Evolutionary conservation across 768 basidiomycete species (phyloP), one percentile per base, ranked within the genome.

Genomic region (Amanita muscaria): DNA sequence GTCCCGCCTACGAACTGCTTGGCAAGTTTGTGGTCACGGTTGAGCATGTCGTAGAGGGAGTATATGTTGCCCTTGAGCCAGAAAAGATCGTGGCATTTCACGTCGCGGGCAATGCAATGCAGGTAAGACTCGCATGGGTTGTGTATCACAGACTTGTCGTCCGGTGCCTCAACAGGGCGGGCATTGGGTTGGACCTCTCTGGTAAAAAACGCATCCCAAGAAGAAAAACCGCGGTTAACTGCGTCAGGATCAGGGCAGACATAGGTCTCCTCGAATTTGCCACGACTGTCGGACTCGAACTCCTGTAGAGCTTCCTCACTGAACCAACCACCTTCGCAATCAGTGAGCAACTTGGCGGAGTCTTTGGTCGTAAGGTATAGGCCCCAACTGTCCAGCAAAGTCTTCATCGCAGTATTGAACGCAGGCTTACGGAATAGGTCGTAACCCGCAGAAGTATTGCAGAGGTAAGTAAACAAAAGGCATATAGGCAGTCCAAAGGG

Each of bases 31-130:
- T 47, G 49, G 48, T 77, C 68, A 30, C 64, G 55, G 36, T 66
- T 56, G 35, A 82, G 70, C 61, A 80, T 76, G 52, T 80, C 68
- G 7, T 55, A 25, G 33, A 81, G 72, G 2, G 79, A 80, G 57
- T 82, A 83, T 0, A 72, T 69, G 52, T 79, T 64, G 0, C 68
- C 74, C 54, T 83, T 82, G 57, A 80, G 52, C 78, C 77, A 82
- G 59, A 82, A 80, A 25, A 56, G 51, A 43, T 77, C 75, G 4
- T 55, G 56, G 2, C 53, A 55, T 41, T 72, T 53, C 25, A 76
- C 68, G 44, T 71, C 48, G 25, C 34, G 22, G 2, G 57, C 59
- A 33, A 75, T 63, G 30, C 65, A 60, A 55, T 73, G 69, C 3
- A 74, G 56, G 15, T 59, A 65, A 14, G 73, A 75, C 54, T 83